Percentiles rank a stretch among this genome's conserved stretches.
Evolutionary conservation across 177 flowering plant species (phyloP).

Genomic region (Telopea speciosissima): DNA sequence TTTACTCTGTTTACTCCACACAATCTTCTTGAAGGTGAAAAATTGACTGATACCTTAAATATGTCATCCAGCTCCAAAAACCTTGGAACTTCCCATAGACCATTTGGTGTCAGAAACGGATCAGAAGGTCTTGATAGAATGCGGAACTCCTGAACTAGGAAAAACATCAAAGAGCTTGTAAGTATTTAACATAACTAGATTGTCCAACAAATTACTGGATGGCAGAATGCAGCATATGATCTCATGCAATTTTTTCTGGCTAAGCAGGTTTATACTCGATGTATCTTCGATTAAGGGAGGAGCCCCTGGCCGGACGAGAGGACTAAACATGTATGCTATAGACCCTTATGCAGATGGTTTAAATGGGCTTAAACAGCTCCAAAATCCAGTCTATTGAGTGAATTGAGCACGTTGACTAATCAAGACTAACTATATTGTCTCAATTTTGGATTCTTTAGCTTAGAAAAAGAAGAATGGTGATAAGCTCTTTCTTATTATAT

Average conservation of each 20-base stretch:
- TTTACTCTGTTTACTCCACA: neutral
- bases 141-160: slow-evolving; percentile 30
- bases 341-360: slow-evolving; percentile 34
- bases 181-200: slow-evolving; percentile 13
- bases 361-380: slow-evolving; percentile 5
- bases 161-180: slow-evolving; percentile 41
- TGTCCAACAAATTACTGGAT: neutral
- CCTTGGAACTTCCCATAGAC: slow-evolving; percentile 29
- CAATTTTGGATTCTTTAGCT: slow-evolving; percentile 3
- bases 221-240: neutral
- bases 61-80: slow-evolving; percentile 29
- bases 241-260: neutral
- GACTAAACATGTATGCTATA: slow-evolving; percentile 40
- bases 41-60: neutral
- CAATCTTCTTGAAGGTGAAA: neutral
- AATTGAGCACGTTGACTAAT: neutral
- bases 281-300: slow-evolving; percentile 74
- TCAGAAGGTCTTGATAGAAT: slow-evolving; percentile 41
- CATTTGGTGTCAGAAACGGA: slow-evolving; percentile 36
- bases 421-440: neutral
- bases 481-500: neutral
- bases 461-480: neutral
- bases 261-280: slow-evolving; percentile 61
- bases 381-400: slow-evolving; percentile 1
- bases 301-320: slow-evolving; percentile 88